Conservation (phyloP, 1,284 basidiomycete genomes). For the Apiotrichum siamense region DNA sequence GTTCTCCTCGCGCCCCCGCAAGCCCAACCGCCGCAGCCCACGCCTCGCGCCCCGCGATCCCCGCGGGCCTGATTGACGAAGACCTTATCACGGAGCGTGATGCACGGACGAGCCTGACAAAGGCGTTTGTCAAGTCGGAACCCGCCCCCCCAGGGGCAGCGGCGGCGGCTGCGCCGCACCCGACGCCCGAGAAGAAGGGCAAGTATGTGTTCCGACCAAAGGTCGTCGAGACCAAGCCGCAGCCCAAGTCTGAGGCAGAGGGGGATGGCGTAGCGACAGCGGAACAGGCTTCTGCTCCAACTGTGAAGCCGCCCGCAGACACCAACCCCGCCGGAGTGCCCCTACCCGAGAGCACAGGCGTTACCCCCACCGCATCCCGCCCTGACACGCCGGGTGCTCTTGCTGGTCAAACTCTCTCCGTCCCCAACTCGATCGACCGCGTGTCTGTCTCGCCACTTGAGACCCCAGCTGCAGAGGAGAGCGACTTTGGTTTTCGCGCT, state of each 20-base stretch:
- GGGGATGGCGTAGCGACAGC: not conserved
- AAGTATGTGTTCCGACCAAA: conserved; percentile 32
- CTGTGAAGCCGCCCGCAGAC: not conserved
- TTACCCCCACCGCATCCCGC: conserved; percentile 29
- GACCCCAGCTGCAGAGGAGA: conserved; percentile 17
- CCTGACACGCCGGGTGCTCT: conserved; percentile 20
- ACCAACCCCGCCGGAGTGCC: conserved; percentile 21
- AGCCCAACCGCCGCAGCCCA: conserved; percentile 1
- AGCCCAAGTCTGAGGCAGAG: not conserved
- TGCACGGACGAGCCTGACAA: conserved; percentile 36
- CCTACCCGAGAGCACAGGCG: conserved; percentile 26
- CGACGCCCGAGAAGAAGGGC: conserved; percentile 14
- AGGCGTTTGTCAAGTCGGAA: conserved; percentile 40
- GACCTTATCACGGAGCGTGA: conserved; percentile 41
- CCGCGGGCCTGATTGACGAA: conserved; percentile 33
- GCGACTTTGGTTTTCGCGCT: conserved; percentile 35
- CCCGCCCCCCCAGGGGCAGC: not conserved
- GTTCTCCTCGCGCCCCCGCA: not conserved
- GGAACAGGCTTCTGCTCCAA: not conserved
- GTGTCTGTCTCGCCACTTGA: conserved; percentile 43
- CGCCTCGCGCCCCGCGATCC: conserved; percentile 4
- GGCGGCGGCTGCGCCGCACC: not conserved
- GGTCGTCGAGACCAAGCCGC: conserved; percentile 6
- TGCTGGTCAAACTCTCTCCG: not conserved
- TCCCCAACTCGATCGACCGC: conserved; percentile 20